Evolutionary conservation across 169 alveolate genomes (phyloP).

Genomic region (Plasmodium gaboni): DNA sequence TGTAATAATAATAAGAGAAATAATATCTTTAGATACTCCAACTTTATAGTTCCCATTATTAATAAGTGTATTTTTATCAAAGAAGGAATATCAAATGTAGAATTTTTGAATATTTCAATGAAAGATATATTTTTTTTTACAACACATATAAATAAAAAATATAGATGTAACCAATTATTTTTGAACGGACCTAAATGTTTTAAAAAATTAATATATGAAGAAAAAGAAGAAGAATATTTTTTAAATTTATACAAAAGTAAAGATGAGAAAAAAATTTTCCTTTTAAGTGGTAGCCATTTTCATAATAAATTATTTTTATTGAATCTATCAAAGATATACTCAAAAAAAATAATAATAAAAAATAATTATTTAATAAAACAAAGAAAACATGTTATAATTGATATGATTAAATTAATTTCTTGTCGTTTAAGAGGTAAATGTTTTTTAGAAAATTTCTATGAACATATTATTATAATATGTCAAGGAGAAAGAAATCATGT

Average conservation of each 20-base stretch:
- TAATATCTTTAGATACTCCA: background rate
- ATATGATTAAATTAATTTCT: background rate
- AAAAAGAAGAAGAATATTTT: constrained; percentile 35
- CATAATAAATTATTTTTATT: constrained; percentile 28
- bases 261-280: constrained; percentile 38
- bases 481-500: background rate
- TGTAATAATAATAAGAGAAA: background rate
- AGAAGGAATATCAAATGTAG: constrained; percentile 39
- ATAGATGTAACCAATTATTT: constrained; percentile 25
- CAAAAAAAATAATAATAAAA: constrained; percentile 2
- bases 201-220: constrained; percentile 17
- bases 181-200: background rate
- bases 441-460: constrained; percentile 19
- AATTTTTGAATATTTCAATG: background rate
- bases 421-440: constrained; percentile 21
- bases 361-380: background rate
- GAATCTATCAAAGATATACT: background rate
- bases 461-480: constrained; percentile 11
- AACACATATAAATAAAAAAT: constrained; percentile 29
- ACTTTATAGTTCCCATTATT: background rate
- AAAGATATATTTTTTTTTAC: constrained; percentile 5
- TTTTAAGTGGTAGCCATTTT: constrained; percentile 52
- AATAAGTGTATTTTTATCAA: background rate
- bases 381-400: too few species aligned
- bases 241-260: constrained; percentile 45